Evolutionary conservation across 805 yeast species (phyloP).

Genomic region (Kluyveromyces dobzhanskii): DNA sequence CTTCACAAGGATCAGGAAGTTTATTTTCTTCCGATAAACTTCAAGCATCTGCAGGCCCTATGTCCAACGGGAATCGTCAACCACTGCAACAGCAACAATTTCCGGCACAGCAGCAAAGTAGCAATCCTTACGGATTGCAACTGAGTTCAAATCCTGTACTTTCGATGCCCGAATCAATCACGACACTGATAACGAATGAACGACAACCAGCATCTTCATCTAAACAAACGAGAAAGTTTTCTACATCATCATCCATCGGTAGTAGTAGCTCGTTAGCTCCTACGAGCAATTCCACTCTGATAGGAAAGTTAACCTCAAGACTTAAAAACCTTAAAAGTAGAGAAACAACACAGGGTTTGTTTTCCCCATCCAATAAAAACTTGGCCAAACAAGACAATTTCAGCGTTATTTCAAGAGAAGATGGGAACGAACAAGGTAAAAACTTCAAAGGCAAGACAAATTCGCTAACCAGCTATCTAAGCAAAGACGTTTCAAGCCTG

Average conservation of each 20-base stretch:
- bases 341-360: slow-evolving; percentile 30
- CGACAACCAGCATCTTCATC: neutral
- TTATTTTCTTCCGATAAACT: slow-evolving; percentile 8
- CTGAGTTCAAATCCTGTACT: slow-evolving; percentile 17
- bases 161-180: slow-evolving; percentile 32
- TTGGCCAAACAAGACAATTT: slow-evolving; percentile 7
- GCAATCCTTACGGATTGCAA: slow-evolving; percentile 28
- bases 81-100: slow-evolving; percentile 1
- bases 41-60: too few relatives aligned
- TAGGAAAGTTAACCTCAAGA: slow-evolving; percentile 32
- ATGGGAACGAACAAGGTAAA: neutral
- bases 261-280: slow-evolving; percentile 8
- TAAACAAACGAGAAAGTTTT: neutral
- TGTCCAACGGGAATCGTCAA: slow-evolving; percentile 7
- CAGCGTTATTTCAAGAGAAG: neutral
- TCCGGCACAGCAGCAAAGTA: slow-evolving; percentile 1
- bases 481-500: slow-evolving; percentile 21
- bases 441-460: neutral
- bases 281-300: slow-evolving; percentile 13
- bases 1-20: neutral
- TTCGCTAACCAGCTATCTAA: slow-evolving; percentile 1
- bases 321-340: slow-evolving; percentile 21
- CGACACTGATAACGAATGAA: slow-evolving; percentile 22
- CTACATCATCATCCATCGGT: slow-evolving; percentile 14
- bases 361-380: slow-evolving; percentile 25